Conservation (phyloP, 2,329 filamentous ascomycete genomes). For the Cercospora sp. region DNA sequence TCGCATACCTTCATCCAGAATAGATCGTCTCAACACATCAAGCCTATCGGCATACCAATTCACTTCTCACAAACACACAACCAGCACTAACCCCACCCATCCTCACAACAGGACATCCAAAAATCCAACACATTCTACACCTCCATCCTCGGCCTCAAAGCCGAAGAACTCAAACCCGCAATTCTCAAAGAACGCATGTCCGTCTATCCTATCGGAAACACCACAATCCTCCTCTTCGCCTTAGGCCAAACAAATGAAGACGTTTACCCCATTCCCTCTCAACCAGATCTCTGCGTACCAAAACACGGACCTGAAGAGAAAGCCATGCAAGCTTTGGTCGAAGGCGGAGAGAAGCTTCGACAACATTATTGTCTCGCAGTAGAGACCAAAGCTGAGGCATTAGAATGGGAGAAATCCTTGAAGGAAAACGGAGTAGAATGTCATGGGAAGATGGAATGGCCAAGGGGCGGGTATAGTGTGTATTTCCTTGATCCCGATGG, state of each 20-base stretch:
- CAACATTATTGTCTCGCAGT: conserved; percentile 22
- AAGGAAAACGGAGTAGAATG: conserved; percentile 1
- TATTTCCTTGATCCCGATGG: conserved; percentile 23
- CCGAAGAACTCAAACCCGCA: conserved; percentile 9
- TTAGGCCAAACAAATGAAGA: conserved; percentile 15
- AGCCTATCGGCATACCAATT: background rate
- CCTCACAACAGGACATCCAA: background rate
- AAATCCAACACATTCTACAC: conserved; percentile 16
- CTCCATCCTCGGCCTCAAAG: conserved; percentile 11
- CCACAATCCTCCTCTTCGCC: conserved; percentile 19
- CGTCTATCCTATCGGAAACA: conserved; percentile 16
- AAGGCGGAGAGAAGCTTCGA: conserved; percentile 8
- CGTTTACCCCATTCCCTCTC: conserved; percentile 3
- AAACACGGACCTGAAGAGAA: conserved; percentile 14
- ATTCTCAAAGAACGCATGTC: conserved; percentile 17
- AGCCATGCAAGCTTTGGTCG: conserved; percentile 4
- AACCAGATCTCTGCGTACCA: conserved; percentile 13
- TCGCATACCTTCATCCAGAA: background rate
- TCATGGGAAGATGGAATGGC: conserved; percentile 19
- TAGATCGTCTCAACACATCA: background rate
- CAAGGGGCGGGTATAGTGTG: conserved; percentile 20
- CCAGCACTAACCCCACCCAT: background rate
- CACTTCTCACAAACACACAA: background rate
- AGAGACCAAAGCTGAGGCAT: conserved; percentile 12
- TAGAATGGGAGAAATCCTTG: conserved; percentile 16